Conservation (phyloP, 805 yeast species). For the Nakazawaea molendinolei region DNA sequence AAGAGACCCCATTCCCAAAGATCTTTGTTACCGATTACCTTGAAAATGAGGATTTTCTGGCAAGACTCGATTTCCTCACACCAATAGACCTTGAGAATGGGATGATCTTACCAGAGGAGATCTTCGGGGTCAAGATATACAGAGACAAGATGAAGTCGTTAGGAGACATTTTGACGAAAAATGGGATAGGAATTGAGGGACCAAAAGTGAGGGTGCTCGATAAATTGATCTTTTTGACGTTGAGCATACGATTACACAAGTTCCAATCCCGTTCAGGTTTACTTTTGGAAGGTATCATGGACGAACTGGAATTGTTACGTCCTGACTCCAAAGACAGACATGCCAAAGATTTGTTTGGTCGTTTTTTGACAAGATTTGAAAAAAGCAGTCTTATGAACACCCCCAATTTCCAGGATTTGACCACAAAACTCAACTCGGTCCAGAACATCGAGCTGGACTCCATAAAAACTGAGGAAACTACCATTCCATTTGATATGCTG, state of each 20-base stretch:
- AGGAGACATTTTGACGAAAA: not conserved
- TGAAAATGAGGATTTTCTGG: conserved; percentile 6
- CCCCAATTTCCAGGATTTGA: no score
- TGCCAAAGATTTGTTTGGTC: not conserved
- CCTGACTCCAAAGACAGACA: not conserved
- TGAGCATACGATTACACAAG: conserved; percentile 1
- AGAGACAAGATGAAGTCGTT: not conserved
- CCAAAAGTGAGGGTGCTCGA: not conserved
- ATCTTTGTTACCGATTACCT: conserved; percentile 7
- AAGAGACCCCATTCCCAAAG: conserved; percentile 5
- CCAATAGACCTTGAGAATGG: conserved; percentile 5
- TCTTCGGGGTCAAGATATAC: conserved; percentile 8
- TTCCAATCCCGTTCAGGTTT: not conserved
- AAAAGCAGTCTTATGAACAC: not conserved
- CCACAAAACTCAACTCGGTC: no score
- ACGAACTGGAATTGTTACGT: not conserved
- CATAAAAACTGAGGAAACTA: no score
- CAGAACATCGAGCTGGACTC: no score
- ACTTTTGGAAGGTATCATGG: conserved; percentile 7
- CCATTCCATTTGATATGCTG: conserved; percentile 1
- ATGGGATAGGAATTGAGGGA: conserved; percentile 2
- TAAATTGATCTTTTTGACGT: conserved; percentile 4
- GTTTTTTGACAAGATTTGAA: not conserved
- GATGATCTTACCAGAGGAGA: not conserved
- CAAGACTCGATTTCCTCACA: conserved; percentile 2